Evolutionary conservation across 2,329 filamentous ascomycete species (phyloP).

Genomic region (Cladosporium oxysporum): DNA sequence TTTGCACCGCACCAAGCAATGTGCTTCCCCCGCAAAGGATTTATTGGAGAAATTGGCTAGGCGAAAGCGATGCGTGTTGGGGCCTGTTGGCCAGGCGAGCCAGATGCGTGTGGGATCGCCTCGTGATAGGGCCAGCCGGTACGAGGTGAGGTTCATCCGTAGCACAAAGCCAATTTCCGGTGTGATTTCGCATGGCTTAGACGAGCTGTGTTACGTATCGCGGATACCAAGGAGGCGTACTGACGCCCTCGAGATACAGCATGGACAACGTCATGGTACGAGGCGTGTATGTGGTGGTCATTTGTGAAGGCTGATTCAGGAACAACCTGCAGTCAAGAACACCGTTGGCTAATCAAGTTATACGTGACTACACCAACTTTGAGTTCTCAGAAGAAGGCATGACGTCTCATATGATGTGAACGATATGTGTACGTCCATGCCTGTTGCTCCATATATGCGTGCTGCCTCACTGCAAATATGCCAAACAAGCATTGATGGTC

Average conservation of each 20-base stretch:
- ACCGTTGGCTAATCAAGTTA: neutral
- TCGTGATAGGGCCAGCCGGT: constrained; percentile 4
- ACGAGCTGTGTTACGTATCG: neutral
- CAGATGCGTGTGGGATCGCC: neutral
- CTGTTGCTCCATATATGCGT: neutral
- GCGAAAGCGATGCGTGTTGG: constrained; percentile 4
- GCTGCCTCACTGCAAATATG: too few relatives aligned
- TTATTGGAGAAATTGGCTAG: constrained; percentile 11
- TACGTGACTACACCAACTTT: neutral
- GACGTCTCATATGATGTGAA: neutral
- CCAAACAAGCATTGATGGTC: neutral
- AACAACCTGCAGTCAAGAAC: neutral
- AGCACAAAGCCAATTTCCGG: constrained; percentile 7
- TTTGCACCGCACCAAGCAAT: neutral
- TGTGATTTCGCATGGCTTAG: neutral
- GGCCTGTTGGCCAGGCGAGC: constrained; percentile 1
- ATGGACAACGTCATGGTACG: neutral
- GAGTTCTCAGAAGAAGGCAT: neutral
- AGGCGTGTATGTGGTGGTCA: neutral
- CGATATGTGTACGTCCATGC: neutral
- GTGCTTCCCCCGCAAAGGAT: constrained; percentile 10
- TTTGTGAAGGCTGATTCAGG: neutral
- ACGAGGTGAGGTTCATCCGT: constrained; percentile 5
- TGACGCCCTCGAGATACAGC: neutral
- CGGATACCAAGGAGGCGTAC: neutral